Evolutionary conservation across 371 early-diverging fungal genomes (phyloP).

Genomic region (Apophysomyces ossiformis): DNA sequence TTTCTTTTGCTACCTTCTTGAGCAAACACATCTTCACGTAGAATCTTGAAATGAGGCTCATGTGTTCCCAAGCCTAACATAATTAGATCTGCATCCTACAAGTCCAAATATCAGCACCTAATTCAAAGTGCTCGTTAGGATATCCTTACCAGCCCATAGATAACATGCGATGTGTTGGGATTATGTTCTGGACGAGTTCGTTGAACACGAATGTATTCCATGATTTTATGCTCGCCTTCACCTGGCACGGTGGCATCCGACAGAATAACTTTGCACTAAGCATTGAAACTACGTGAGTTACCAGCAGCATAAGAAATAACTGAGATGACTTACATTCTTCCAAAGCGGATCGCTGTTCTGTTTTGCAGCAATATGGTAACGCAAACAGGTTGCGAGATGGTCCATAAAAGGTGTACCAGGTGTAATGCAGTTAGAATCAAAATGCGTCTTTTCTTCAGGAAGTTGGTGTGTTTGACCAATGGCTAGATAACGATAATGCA

Average conservation of each 20-base stretch:
- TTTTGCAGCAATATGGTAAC: constrained; percentile 90
- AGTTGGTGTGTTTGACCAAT: constrained; percentile 54
- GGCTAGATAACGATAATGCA: constrained; percentile 37
- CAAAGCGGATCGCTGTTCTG: constrained; percentile 90
- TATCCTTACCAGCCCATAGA: constrained; percentile 86
- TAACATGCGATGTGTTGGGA: constrained; percentile 91
- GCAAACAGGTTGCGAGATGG: constrained; percentile 81
- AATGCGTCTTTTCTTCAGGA: constrained; percentile 70
- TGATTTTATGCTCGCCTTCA: constrained; percentile 99
- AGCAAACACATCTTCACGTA: constrained; percentile 97
- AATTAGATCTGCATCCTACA: constrained; percentile 97
- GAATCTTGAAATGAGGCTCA: constrained; percentile 95
- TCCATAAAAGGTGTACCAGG: constrained; percentile 99
- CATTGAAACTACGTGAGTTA: background rate
- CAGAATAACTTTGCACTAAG: constrained; percentile 86
- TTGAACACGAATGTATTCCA: constrained; percentile 96
- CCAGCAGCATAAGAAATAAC: no score
- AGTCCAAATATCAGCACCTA: background rate
- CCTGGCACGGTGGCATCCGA: constrained; percentile 98
- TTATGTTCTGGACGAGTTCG: constrained; percentile 79
- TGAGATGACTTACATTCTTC: constrained; percentile 72
- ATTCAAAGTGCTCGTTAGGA: background rate
- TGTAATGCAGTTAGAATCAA: constrained; percentile 99
- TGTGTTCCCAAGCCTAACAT: constrained; percentile 99
- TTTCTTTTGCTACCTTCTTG: constrained; percentile 59